These are phyloP conservation scores for Nicotiana paniculata DNA, from an alignment of 257 asterid genomes.

Conservation along the genomic window DNA sequence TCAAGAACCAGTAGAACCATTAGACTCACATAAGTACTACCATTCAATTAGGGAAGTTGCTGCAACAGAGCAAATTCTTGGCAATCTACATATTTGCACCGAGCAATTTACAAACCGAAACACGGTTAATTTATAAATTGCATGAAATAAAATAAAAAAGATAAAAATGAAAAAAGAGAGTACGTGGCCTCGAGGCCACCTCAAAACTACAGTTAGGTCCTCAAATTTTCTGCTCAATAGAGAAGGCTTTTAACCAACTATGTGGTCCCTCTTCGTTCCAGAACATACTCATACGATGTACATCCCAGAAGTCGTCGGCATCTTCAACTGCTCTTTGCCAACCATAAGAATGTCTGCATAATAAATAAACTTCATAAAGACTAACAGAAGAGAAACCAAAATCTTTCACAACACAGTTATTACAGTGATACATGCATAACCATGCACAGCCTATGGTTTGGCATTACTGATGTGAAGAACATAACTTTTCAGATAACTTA, in stretches of 20 bases:
- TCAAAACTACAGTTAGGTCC: conserved; percentile 22
- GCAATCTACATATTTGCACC: conserved; percentile 30
- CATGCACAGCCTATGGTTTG: background rate
- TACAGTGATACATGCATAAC: background rate
- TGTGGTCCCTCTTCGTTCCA: background rate
- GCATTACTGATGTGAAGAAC: background rate
- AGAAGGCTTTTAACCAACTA: background rate
- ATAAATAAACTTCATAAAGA: background rate
- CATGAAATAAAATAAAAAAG: conserved; percentile 13
- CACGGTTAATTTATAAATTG: conserved; percentile 43
- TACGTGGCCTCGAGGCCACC: conserved; percentile 26
- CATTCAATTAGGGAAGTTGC: conserved; percentile 10
- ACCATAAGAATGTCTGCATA: conserved; percentile 2
- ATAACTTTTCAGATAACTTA: background rate
- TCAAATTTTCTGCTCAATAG: conserved; percentile 19
- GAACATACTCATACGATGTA: background rate
- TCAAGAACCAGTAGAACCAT: background rate
- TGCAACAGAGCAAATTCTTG: background rate
- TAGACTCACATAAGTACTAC: background rate
- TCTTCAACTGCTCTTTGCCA: background rate
- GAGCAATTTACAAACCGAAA: conserved; percentile 42
- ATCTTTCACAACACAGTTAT: background rate
- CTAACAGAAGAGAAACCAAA: background rate
- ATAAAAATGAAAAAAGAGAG: background rate
- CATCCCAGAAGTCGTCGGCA: background rate